Base-by-base conservation (phyloP, 305 asterid genomes). In the Coffea humblotiana region DNA sequence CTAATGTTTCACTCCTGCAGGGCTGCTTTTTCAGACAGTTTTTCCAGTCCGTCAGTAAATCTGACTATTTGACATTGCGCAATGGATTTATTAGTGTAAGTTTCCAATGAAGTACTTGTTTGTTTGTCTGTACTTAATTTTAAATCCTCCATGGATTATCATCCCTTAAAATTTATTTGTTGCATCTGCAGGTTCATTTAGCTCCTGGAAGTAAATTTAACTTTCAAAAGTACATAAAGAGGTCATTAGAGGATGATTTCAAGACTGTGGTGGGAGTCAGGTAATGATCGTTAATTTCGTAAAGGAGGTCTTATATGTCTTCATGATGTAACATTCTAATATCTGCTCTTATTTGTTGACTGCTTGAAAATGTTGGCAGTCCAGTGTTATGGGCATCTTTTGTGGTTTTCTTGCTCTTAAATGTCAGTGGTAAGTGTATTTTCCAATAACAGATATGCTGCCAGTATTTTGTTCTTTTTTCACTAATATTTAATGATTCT, bases 141-240 rank as follows among this genome's bases (percentile, higher is more conserved):
- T 15, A 54, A 47, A 60, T 73, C 76, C 82, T 32, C 5, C 77
- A 27, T 72, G 70, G 27, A 72, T 78, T 16, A 25, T n/a, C 15
- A 29, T 68, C 21, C 19, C 37, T 69, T 45, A 69, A 79, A 5
- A 64, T 13, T 51, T 32, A 54, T 72, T 74, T 13, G 49, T 14
- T 18, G 61, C 48, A 2, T 61, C 6, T 52, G 52, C 60, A 96
- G 98, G 97, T 89, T 84, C 99, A 96, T 88, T 86, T 96, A 83
- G 97, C 97, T 66, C 98, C 99, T 11, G 97, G 98, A 87, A 94
- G 94, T 92, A 94, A 87, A 85, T 94, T 94, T 85, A 80, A 94
- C 89, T 94, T 94, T 91, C 98, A 90, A 82, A 90, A 94, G 80
- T 94, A 94, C 86, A 90, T 94, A 84, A 91, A 91, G 81, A 87